Conservation (phyloP, 2,329 filamentous ascomycete species). For the Aureobasidium sp. region DNA sequence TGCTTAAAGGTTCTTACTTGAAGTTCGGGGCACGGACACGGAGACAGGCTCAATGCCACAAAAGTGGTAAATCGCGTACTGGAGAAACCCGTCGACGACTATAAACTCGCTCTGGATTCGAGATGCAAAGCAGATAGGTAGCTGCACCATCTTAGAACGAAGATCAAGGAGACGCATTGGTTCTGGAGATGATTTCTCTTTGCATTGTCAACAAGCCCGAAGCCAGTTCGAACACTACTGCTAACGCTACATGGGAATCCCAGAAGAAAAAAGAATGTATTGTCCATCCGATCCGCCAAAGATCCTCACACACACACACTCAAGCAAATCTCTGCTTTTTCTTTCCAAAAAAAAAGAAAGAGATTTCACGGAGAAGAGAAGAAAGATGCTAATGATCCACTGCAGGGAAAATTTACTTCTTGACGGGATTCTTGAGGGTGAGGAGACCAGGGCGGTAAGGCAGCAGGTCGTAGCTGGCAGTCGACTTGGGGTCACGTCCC, state of each 20-base stretch:
- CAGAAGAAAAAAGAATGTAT: background rate
- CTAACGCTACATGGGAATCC: background rate
- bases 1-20: too few species aligned
- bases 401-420: background rate
- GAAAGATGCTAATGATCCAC: background rate
- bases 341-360: too few species aligned
- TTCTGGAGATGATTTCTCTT: background rate
- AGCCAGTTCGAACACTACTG: background rate
- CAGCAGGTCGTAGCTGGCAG: slow-evolving; percentile 42
- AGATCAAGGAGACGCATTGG: background rate
- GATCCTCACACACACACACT: background rate
- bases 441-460: slow-evolving; percentile 52
- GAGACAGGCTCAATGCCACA: too few species aligned
- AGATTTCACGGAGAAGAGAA: background rate
- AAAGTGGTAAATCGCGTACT: too few species aligned
- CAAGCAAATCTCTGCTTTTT: background rate
- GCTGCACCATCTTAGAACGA: background rate
- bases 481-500: slow-evolving; percentile 41
- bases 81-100: too few species aligned
- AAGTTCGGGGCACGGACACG: too few species aligned
- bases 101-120: too few species aligned
- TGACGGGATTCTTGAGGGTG: slow-evolving; percentile 34
- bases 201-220: background rate
- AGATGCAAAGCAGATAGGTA: background rate
- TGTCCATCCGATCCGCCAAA: background rate